A percentile compares a stretch with the other conserved stretches of the same genome.
Conservation (phyloP, 2,329 filamentous ascomycete genomes). For the Tolypocladium tropicale region DNA sequence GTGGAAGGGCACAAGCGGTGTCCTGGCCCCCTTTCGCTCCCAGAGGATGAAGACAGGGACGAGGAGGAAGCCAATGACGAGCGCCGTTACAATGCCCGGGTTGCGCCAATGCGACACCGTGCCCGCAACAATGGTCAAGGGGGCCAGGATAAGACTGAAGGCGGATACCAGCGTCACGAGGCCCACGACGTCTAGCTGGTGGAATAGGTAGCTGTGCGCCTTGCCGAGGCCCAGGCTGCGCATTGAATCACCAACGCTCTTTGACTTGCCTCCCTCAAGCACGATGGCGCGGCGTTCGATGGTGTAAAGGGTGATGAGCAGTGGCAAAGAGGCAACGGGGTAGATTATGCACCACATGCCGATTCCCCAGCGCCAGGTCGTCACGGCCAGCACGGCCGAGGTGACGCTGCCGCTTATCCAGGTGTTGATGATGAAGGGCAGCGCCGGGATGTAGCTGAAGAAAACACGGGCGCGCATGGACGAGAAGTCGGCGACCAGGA, state of each 20-base stretch:
- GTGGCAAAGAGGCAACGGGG: conserved; percentile 42
- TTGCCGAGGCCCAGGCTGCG: conserved; percentile 12
- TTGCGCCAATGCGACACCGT: conserved; percentile 35
- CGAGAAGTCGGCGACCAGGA: conserved; percentile 50
- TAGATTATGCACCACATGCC: conserved; percentile 57
- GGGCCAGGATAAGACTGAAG: conserved; percentile 36
- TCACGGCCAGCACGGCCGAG: conserved; percentile 33
- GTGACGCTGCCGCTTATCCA: conserved; percentile 53
- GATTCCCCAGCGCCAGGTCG: conserved; percentile 51
- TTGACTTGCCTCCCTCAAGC: neutral
- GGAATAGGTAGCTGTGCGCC: conserved; percentile 36
- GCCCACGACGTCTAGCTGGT: conserved; percentile 42
- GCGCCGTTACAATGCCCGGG: conserved; percentile 37
- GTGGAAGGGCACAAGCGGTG: conserved; percentile 46
- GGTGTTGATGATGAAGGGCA: conserved; percentile 51
- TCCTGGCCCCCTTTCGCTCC: conserved; percentile 37
- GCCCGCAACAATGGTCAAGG: conserved; percentile 45
- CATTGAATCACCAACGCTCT: neutral
- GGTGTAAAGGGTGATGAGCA: conserved; percentile 32
- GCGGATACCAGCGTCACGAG: conserved; percentile 34
- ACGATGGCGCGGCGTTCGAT: conserved; percentile 15
- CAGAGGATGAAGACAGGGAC: conserved; percentile 41
- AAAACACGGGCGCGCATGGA: conserved; percentile 49
- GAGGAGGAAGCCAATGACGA: conserved; percentile 38
- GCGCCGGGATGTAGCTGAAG: conserved; percentile 51